A percentile compares a stretch with the other conserved stretches of the same genome.
These are phyloP conservation scores for Candida nitratophila DNA, from an alignment of 805 yeast genomes.

Conservation along the genomic window DNA sequence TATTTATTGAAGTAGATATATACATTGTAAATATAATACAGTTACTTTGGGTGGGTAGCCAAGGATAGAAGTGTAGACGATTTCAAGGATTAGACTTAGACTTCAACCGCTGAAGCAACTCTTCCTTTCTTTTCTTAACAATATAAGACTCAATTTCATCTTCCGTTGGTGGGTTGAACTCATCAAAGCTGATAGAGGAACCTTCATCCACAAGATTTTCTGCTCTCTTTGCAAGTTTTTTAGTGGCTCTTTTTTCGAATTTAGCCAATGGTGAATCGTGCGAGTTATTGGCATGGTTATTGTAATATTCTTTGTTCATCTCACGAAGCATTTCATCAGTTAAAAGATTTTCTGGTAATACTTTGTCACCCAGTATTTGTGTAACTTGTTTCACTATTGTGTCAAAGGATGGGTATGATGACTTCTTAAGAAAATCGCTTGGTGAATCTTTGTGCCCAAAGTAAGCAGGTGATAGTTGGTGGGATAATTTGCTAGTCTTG, in stretches of 20 bases:
- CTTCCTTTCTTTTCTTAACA: slow-evolving; percentile 36
- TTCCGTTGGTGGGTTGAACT: slow-evolving; percentile 25
- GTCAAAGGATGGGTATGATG: slow-evolving; percentile 4
- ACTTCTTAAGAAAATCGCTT: neutral
- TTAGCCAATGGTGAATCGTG: slow-evolving; percentile 13
- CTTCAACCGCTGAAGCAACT: slow-evolving; percentile 25
- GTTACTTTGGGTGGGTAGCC: too few relatives aligned
- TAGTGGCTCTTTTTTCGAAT: slow-evolving; percentile 23
- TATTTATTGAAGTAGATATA: too few relatives aligned
- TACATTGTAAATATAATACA: too few relatives aligned
- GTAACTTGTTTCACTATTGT: slow-evolving; percentile 8
- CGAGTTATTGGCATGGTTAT: neutral
- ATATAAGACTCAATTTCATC: slow-evolving; percentile 39
- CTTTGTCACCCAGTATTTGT: slow-evolving; percentile 9
- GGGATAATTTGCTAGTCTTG: slow-evolving; percentile 17
- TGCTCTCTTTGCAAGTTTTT: slow-evolving; percentile 10
- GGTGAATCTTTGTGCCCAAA: slow-evolving; percentile 31
- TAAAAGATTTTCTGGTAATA: slow-evolving; percentile 5
- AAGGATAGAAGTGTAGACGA: slow-evolving; percentile 6
- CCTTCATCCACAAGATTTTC: neutral
- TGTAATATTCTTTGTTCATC: slow-evolving; percentile 2
- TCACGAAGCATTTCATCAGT: slow-evolving; percentile 9
- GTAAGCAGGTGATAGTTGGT: slow-evolving; percentile 28
- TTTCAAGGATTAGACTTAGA: neutral
- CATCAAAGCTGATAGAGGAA: slow-evolving; percentile 12